These are phyloP conservation scores for Globisporangium iwayamae DNA, from an alignment of 352 stramenopile genomes.

Conservation along the genomic window DNA sequence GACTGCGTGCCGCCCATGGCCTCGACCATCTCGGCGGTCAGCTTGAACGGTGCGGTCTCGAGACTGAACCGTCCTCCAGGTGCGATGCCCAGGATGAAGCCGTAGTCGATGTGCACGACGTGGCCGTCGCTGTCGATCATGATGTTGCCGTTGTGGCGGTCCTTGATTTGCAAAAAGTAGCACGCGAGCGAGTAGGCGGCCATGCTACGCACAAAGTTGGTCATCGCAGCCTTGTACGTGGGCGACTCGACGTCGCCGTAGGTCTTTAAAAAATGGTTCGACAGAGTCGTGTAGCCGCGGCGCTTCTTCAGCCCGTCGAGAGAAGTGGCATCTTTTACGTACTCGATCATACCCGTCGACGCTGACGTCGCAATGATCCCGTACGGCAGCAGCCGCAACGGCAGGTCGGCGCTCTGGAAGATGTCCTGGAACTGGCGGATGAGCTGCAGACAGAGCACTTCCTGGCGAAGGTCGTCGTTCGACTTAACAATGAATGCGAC, in stretches of 20 bases:
- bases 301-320: constrained; percentile 95
- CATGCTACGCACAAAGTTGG: constrained; percentile 96
- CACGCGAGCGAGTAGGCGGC: constrained; percentile 97
- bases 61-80: constrained; percentile 93
- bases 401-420: constrained; percentile 92
- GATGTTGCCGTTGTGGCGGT: constrained; percentile 99
- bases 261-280: constrained; percentile 89
- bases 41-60: constrained; percentile 98
- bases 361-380: constrained; percentile 94
- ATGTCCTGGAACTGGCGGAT: constrained; percentile 96
- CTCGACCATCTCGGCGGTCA: constrained; percentile 97
- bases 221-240: constrained; percentile 93
- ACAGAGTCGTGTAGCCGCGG: constrained; percentile 80
- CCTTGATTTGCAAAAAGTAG: constrained; percentile 98
- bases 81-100: constrained; percentile 98
- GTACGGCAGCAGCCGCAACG: constrained; percentile 94
- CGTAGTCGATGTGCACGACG: constrained; percentile 99
- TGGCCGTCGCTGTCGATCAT: constrained; percentile 97
- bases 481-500: constrained; percentile 97
- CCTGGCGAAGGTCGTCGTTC: constrained; percentile 97
- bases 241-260: constrained; percentile 85
- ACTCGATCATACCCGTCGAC: constrained; percentile 96
- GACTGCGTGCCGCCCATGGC: constrained; percentile 92
- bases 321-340: constrained; percentile 95
- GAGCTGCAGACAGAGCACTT: constrained; percentile 96